These are phyloP conservation scores for Quercus lobata DNA, from an alignment of 331 rosid genomes.

Conservation along the genomic window DNA sequence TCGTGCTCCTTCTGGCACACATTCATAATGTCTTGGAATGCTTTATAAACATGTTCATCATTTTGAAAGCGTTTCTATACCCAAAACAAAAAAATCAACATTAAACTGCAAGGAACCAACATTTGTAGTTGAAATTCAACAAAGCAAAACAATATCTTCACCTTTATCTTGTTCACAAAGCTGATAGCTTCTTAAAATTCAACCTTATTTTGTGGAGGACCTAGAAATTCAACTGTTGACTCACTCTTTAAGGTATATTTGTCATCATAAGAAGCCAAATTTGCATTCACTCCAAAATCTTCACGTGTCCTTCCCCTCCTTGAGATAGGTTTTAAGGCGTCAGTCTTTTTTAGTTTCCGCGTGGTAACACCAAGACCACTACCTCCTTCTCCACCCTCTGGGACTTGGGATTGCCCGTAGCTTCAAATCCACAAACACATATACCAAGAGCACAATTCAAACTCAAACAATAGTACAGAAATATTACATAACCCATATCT, in stretches of 20 bases:
- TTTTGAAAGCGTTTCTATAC: constrained; percentile 81
- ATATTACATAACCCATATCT: background rate
- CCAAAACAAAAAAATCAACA: background rate
- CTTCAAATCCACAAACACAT: constrained; percentile 36
- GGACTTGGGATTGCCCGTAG: constrained; percentile 56
- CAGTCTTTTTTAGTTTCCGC: constrained; percentile 71
- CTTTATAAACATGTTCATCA: constrained; percentile 59
- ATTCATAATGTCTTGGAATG: constrained; percentile 92
- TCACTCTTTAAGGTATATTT: constrained; percentile 40
- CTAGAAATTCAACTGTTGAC: constrained; percentile 11
- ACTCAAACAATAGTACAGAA: background rate
- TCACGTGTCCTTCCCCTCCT: constrained; percentile 92
- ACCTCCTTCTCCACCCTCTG: constrained; percentile 34
- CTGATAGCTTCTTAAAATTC: constrained; percentile 96
- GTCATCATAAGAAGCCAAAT: constrained; percentile 25
- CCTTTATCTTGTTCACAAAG: constrained; percentile 98
- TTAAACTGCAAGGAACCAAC: constrained; percentile 2
- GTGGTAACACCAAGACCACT: constrained; percentile 18
- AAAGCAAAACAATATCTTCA: constrained; percentile 18
- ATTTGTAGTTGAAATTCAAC: background rate
- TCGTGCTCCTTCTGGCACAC: constrained; percentile 97
- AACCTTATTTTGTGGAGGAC: constrained; percentile 72
- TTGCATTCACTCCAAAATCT: constrained; percentile 54
- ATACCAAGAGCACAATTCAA: background rate
- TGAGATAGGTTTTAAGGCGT: constrained; percentile 73